Evolutionary conservation across 306 rosid genomes (phyloP).

Genomic region (Acacia acuminata): DNA sequence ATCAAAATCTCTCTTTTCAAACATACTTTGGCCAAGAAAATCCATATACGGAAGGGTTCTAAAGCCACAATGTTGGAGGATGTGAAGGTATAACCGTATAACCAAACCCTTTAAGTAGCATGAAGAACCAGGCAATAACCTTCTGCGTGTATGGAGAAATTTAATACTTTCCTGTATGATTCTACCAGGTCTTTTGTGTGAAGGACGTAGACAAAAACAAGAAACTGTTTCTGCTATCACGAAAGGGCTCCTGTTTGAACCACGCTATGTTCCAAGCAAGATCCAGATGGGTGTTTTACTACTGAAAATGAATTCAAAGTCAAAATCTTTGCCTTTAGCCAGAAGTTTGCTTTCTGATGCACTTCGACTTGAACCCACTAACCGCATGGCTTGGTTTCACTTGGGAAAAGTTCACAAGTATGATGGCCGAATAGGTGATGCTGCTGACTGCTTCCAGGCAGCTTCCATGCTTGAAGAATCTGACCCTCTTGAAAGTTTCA

Average conservation of each 20-base stretch:
- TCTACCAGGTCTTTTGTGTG: conserved; percentile 60
- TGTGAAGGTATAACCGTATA: not conserved
- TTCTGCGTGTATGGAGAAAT: not conserved
- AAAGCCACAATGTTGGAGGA: not conserved
- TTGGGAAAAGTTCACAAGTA: conserved; percentile 75
- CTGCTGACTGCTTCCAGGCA: conserved; percentile 91
- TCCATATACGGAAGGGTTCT: not conserved
- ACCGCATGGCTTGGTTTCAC: conserved; percentile 80
- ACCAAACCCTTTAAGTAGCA: not conserved
- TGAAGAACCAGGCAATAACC: not conserved
- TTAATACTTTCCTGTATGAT: conserved; percentile 22
- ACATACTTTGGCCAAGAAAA: not conserved
- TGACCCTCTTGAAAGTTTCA: conserved; percentile 80
- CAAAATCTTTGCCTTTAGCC: conserved; percentile 68
- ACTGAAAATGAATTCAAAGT: conserved; percentile 53
- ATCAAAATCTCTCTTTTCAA: not conserved
- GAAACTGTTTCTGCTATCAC: conserved; percentile 61
- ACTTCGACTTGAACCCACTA: conserved; percentile 80
- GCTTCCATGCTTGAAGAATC: conserved; percentile 96
- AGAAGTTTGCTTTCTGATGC: conserved; percentile 87
- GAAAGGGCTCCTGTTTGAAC: conserved; percentile 61
- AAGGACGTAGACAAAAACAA: conserved; percentile 57
- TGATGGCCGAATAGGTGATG: conserved; percentile 75
- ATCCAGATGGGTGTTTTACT: conserved; percentile 57
- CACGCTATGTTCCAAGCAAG: conserved; percentile 70